Evolutionary conservation across 1,139 yeast genomes (phyloP).

Genomic region (Saccharomyces pastorianus): DNA sequence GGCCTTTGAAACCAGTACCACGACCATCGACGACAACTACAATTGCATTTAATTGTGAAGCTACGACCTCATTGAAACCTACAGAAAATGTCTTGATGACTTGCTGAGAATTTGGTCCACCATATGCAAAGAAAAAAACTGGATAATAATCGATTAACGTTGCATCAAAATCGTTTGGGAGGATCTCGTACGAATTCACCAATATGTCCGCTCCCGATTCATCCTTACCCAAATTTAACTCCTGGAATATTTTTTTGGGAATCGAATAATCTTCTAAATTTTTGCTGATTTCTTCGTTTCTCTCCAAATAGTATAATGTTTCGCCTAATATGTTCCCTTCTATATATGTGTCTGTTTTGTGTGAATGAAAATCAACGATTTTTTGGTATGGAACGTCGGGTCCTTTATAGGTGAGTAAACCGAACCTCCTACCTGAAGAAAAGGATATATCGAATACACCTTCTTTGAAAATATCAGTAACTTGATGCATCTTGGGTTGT

Average conservation of each 20-base stretch:
- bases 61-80: constrained; percentile 55
- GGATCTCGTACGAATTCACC: constrained; percentile 53
- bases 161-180: constrained; percentile 55
- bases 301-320: constrained; percentile 37
- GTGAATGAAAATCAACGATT: constrained; percentile 43
- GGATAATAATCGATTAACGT: constrained; percentile 47
- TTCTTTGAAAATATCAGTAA: constrained; percentile 48
- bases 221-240: constrained; percentile 42
- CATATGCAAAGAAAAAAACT: constrained; percentile 63
- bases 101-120: constrained; percentile 76
- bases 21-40: constrained; percentile 79
- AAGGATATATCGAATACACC: constrained; percentile 67
- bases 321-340: constrained; percentile 26
- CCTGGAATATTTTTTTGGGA: constrained; percentile 42
- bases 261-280: constrained; percentile 39
- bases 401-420: constrained; percentile 53
- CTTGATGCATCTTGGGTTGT: constrained; percentile 38
- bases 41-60: constrained; percentile 60
- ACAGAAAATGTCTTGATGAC: constrained; percentile 48
- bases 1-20: constrained; percentile 68
- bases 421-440: constrained; percentile 58
- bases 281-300: constrained; percentile 39
- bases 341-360: constrained; percentile 12
- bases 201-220: constrained; percentile 36
- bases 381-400: constrained; percentile 62